phyloP scores from a whole-genome alignment of 345 rosid genomes.

The Rubroshorea leprosula region DNA sequence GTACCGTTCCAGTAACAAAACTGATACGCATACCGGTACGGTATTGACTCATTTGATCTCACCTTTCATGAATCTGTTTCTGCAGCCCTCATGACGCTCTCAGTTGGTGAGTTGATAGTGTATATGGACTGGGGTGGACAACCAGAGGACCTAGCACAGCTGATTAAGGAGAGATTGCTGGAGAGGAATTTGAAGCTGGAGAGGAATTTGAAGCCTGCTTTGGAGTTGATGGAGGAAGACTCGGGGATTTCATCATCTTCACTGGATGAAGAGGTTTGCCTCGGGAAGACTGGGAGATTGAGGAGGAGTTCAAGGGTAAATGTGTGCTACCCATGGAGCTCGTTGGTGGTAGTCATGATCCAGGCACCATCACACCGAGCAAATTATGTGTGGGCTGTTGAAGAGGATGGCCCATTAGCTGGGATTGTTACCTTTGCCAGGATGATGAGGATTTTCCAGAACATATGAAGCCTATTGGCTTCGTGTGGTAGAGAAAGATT shows the following conservation, averaged over 20 bases:
- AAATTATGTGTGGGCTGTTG: conserved; percentile 51
- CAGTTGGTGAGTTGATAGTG: conserved; percentile 52
- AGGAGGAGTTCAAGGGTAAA: conserved; percentile 33
- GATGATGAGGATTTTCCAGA: conserved; percentile 44
- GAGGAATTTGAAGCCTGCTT: conserved; percentile 24
- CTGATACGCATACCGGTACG: no score
- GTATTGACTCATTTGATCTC: conserved; percentile 23
- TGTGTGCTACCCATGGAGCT: conserved; percentile 52
- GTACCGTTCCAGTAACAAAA: no score
- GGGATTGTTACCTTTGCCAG: conserved; percentile 51
- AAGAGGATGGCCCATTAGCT: conserved; percentile 34
- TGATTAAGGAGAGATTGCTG: conserved; percentile 41
- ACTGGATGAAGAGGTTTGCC: conserved; percentile 40
- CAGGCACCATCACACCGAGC: conserved; percentile 54
- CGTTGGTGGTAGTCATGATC: conserved; percentile 58
- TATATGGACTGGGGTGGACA: conserved; percentile 45
- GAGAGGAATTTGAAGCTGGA: no score
- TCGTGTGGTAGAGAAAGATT: not conserved
- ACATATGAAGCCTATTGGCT: conserved; percentile 22
- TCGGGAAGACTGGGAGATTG: conserved; percentile 22
- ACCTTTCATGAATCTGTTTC: conserved; percentile 35
- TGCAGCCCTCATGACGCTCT: conserved; percentile 50
- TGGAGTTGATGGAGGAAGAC: conserved; percentile 45
- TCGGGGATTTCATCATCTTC: conserved; percentile 27
- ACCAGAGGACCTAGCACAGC: conserved; percentile 29